Evolutionary conservation across 352 stramenopile genomes (phyloP).

Genomic region (Globisporangium cystogenes): DNA sequence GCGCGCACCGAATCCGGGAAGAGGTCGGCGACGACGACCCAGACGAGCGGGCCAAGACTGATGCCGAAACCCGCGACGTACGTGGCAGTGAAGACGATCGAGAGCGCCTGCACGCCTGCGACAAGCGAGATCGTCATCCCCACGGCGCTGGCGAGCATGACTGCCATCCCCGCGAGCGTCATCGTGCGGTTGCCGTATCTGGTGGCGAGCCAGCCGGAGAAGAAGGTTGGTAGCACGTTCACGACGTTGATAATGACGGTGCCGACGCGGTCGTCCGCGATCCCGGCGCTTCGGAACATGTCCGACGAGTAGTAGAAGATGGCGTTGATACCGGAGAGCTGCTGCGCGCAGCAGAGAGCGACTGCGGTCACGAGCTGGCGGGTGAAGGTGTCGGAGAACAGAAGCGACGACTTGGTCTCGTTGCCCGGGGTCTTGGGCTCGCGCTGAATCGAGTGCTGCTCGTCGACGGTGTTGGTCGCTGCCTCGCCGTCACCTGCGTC

Average conservation of each 20-base stretch:
- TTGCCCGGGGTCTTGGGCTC: not conserved
- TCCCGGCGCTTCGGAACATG: slow-evolving; percentile 32
- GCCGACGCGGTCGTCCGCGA: slow-evolving; percentile 32
- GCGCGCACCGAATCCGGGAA: slow-evolving; percentile 54
- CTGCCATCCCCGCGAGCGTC: slow-evolving; percentile 29
- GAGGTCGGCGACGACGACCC: slow-evolving; percentile 45
- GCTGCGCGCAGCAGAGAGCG: slow-evolving; percentile 30
- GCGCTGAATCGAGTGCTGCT: not conserved
- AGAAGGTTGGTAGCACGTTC: slow-evolving; percentile 30
- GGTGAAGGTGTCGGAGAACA: slow-evolving; percentile 31
- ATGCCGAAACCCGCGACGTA: slow-evolving; percentile 61
- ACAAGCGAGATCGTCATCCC: slow-evolving; percentile 46
- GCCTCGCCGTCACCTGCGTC: slow-evolving; percentile 2
- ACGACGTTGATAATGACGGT: slow-evolving; percentile 37
- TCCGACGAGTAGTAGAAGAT: slow-evolving; percentile 46
- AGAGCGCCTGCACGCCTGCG: slow-evolving; percentile 16
- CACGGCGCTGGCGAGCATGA: slow-evolving; percentile 38
- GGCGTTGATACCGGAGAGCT: slow-evolving; percentile 59
- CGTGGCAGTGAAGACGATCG: slow-evolving; percentile 49
- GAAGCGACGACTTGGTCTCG: slow-evolving; percentile 9
- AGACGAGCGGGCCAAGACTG: slow-evolving; percentile 61
- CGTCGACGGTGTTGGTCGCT: not conserved
- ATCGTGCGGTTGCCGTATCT: slow-evolving; percentile 49
- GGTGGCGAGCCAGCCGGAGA: slow-evolving; percentile 30
- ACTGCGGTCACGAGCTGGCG: slow-evolving; percentile 41